phyloP scores from a whole-genome alignment of 148 eudicot genomes.

The Pouteria glomerata region DNA sequence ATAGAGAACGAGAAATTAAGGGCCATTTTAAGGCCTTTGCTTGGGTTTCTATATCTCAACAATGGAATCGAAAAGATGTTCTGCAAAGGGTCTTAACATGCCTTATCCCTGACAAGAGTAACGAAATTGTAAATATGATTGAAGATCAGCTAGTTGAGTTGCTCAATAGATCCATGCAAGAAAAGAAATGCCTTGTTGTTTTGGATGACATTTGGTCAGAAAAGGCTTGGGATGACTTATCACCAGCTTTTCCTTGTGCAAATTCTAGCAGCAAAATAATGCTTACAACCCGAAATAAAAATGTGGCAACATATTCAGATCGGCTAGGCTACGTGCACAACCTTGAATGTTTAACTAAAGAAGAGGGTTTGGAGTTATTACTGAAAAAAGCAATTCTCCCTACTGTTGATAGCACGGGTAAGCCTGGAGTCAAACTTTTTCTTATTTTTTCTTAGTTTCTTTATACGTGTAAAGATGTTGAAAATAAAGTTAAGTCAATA shows the following conservation, averaged over 20 bases:
- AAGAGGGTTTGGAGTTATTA: conserved; percentile 34
- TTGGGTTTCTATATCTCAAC: too few relatives aligned
- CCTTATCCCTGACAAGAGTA: neutral
- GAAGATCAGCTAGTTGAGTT: neutral
- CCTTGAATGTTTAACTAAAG: conserved; percentile 14
- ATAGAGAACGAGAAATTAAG: neutral
- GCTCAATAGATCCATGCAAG: neutral
- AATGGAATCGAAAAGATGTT: neutral
- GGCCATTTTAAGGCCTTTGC: neutral
- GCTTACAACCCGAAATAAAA: conserved; percentile 29
- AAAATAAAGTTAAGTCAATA: too few relatives aligned
- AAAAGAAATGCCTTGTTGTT: too few relatives aligned
- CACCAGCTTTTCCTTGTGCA: conserved; percentile 14
- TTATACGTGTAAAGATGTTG: too few relatives aligned
- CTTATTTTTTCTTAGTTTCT: neutral
- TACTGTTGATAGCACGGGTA: neutral
- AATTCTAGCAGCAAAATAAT: too few relatives aligned
- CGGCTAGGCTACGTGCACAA: conserved; percentile 9
- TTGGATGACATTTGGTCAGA: conserved; percentile 44
- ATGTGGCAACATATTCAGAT: neutral
- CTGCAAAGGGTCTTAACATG: neutral
- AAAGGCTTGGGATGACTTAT: too few relatives aligned
- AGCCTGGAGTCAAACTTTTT: neutral
- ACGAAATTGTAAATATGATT: neutral
- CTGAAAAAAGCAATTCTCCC: too few relatives aligned